phyloP scores from a whole-genome alignment of 805 yeast species.

The Komagataella mondaviorum region DNA sequence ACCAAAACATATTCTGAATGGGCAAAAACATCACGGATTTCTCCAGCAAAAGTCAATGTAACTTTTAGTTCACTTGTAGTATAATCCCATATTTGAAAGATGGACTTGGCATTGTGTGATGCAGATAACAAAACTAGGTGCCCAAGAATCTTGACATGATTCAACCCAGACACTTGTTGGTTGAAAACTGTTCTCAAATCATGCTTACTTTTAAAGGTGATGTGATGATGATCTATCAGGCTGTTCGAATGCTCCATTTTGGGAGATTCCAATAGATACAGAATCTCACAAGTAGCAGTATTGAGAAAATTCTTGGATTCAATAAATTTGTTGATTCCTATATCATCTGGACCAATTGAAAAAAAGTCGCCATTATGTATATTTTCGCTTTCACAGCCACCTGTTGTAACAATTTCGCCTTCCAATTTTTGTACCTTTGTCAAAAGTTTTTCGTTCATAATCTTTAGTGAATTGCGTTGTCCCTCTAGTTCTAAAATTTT shows the following conservation, averaged over 20 bases:
- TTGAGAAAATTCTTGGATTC: conserved; percentile 20
- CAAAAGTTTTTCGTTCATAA: conserved; percentile 26
- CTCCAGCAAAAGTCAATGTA: background rate
- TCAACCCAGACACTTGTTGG: background rate
- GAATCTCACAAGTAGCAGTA: conserved; percentile 21
- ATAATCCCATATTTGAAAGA: background rate
- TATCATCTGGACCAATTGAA: conserved; percentile 6
- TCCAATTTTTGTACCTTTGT: conserved; percentile 25
- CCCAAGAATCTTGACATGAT: background rate
- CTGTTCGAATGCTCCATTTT: conserved; percentile 9
- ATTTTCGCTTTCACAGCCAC: background rate
- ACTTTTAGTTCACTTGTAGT: background rate
- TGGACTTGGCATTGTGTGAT: background rate
- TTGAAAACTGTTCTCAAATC: background rate
- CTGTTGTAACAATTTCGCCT: conserved; percentile 8
- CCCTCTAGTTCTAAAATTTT: conserved; percentile 38
- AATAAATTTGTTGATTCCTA: conserved; percentile 14
- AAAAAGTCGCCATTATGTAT: background rate
- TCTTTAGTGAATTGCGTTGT: conserved; percentile 30
- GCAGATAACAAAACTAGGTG: background rate
- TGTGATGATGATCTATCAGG: background rate
- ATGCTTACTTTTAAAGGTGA: background rate
- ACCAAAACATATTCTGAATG: background rate
- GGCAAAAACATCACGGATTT: background rate
- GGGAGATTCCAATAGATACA: conserved; percentile 20